These are phyloP conservation scores for Monilinia vaccinii-corymbosi DNA, from an alignment of 2,329 filamentous ascomycete genomes.

Conservation along the genomic window DNA sequence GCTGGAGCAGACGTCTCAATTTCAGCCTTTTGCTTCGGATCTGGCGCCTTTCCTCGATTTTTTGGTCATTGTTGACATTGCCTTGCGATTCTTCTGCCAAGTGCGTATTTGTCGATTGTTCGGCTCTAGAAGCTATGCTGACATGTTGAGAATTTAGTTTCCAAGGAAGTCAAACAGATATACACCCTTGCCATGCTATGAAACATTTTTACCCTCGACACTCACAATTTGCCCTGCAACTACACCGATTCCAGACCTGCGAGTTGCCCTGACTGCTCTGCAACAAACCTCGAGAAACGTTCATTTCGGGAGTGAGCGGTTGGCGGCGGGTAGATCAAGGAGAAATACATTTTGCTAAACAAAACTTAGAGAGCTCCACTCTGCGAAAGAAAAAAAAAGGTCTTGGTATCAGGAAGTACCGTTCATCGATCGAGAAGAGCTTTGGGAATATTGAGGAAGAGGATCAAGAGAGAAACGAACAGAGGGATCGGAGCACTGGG, in stretches of 20 bases:
- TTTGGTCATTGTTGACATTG: neutral
- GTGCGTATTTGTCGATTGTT: neutral
- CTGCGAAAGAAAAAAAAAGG: constrained; percentile 8
- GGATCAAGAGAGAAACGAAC: neutral
- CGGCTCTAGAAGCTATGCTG: neutral
- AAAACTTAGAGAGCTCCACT: constrained; percentile 9
- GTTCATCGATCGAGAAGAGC: neutral
- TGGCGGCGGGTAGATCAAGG: neutral
- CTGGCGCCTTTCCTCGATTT: neutral
- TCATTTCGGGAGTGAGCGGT: neutral
- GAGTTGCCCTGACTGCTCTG: neutral
- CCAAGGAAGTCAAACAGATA: constrained; percentile 1
- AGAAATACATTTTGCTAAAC: constrained; percentile 6
- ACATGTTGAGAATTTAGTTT: constrained; percentile 6
- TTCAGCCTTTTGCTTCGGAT: neutral
- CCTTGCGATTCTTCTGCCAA: neutral
- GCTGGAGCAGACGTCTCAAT: constrained; percentile 2
- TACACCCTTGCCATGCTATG: constrained; percentile 17
- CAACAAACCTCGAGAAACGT: neutral
- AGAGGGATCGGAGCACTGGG: neutral
- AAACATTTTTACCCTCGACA: constrained; percentile 11
- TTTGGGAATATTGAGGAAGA: neutral
- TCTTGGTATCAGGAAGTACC: neutral
- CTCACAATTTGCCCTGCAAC: constrained; percentile 9
- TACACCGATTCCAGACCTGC: constrained; percentile 3